Base-by-base conservation (phyloP, 306 rosid genomes). In the Morella rubra region DNA sequence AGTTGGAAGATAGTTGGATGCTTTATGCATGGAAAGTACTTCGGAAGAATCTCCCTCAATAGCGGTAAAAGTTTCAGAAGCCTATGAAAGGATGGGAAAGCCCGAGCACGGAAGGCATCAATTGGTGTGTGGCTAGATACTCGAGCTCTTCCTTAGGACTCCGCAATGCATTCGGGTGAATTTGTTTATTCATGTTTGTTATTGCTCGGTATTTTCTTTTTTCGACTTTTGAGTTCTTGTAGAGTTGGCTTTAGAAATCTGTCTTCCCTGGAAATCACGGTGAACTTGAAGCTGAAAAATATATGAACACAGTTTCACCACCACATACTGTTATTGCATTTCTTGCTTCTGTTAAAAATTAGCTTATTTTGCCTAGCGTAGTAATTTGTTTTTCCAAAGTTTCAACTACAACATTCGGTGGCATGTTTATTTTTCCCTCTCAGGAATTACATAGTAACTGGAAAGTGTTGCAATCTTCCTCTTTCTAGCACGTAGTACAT, bases 131-230 rank as follows among this genome's bases (percentile, higher is more conserved):
- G 77, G 86, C 78, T 73, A 64, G 66, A 68, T 56, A 72, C 79
- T 66, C 61, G 56, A 58, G 84, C 72, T 85, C 81, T 72, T 68
- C 52, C 74, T 85, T 59, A 12, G 62, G 72, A 79, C 82, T 76
- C 66, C 15, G 75, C 73, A 80, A 56, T 54, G 81, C 80, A 69
- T 71, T 80, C 68, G 64, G 86, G 84, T 85, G 88, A 80, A 88
- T 86, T 88, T 85, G 90, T 85, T 91, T 40, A 87, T 86, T 88
- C 90, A 75, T 88, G 87, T 86, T 82, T 89, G 81, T 61, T 84
- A 80, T 83, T 80, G 85, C 84, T 82, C 81, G 83, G 62, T 78
- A 61, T 83, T 87, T 84, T 77, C 73, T 56, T 71, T 80, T 92
- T 79, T 73, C 59, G 56, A 65, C 65, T 65, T 84, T 81, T 82